Evolutionary conservation across 2,329 filamentous ascomycete genomes (phyloP), one percentile per base, ranked within the genome.

Genomic region (Fusarium keratoplasticum): DNA sequence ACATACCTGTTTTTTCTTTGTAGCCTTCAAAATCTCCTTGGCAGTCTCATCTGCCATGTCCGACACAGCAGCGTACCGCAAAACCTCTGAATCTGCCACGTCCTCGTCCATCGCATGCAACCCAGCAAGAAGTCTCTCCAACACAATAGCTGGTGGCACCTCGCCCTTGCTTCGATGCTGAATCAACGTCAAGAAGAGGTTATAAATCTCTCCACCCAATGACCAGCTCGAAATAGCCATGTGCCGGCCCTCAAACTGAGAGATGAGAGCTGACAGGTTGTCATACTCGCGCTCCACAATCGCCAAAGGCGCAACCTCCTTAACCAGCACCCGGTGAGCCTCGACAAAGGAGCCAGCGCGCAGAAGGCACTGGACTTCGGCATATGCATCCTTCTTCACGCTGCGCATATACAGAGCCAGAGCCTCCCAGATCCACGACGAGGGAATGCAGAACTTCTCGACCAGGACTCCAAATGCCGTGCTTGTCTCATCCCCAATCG

Each of bases 271-370:
- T 44, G 90, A 89, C 1, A 98, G 86, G 2, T 88, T 88, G 22
- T 89, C 87, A 78, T 94, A 96, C 80, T 98, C 93, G 50, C 93
- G 91, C 79, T 94, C 93, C 70, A 99, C 93, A 72, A 99, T 89
- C 13, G 94, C 91, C 31, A 89, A 87, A 0, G 96, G 96, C 0
- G 94, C 96, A 33, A 98, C 95, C 73, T 93, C 89, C 72, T 90
- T 90, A 69, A 93, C 90, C 63, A 99, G 92, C 1, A 96, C 94
- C 31, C 91, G 89, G 83, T 98, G 96, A 0, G 96, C 96, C 80
- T 96, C 94, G 33, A 90, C 87, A 82, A 91, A 93, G 47, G 94
- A 91, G 42, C 89, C 89, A 3, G 95, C 96, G 58, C 91, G 90
- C 68, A 98, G 88, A 14, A 99, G 90, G 78, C 92, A 96, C 64